Conservation (phyloP, 768 basidiomycete genomes). For the Calocybe gangraenosa region DNA sequence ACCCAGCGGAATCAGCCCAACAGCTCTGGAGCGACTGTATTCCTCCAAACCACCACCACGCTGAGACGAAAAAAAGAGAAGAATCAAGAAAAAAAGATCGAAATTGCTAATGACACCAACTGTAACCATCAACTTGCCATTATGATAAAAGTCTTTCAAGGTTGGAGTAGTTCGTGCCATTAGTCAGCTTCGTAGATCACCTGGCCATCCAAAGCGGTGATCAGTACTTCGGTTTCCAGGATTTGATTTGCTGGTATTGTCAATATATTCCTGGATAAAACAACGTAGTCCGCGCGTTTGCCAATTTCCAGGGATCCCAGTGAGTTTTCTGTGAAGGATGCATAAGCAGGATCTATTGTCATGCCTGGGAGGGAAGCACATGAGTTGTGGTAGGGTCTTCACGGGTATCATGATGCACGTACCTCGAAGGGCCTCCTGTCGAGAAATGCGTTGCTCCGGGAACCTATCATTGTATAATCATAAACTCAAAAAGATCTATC, state of each 20-base stretch:
- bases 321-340: conserved; percentile 69
- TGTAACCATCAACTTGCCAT: no score
- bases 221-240: conserved; percentile 60
- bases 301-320: conserved; percentile 78
- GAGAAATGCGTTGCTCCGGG: conserved; percentile 71
- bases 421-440: conserved; percentile 76
- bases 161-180: not conserved
- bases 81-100: not conserved
- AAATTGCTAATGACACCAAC: not conserved
- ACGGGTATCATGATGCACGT: not conserved
- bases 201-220: conserved; percentile 77
- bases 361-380: conserved; percentile 46
- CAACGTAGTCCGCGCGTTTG: conserved; percentile 82
- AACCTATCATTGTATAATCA: conserved; percentile 48
- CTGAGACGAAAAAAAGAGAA: not conserved
- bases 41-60: conserved; percentile 12
- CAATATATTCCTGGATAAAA: conserved; percentile 84
- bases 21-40: not conserved
- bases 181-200: conserved; percentile 35
- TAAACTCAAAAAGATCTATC: not conserved
- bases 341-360: conserved; percentile 85
- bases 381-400: not conserved
- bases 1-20: conserved; percentile 17
- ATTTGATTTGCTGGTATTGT: conserved; percentile 52
- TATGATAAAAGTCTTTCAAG: no score